phyloP scores from a whole-genome alignment of 192 early-diverging fungal genomes.

The Entrophospora sp. region DNA sequence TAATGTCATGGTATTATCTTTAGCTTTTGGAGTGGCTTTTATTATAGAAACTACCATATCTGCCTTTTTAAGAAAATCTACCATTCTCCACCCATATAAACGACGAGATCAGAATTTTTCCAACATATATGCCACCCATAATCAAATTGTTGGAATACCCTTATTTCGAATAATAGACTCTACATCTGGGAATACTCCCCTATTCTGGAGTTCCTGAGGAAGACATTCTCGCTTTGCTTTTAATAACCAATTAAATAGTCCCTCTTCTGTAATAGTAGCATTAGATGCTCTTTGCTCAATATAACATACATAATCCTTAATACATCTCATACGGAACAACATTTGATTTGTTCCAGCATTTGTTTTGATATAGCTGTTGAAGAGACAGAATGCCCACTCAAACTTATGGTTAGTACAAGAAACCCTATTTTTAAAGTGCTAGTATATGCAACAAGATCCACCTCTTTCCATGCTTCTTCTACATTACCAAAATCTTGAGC shows the following conservation, averaged over 20 bases:
- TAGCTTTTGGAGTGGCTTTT: too few species aligned
- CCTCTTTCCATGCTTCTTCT: too few species aligned
- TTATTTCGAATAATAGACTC: constrained; percentile 8
- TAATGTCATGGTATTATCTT: too few species aligned
- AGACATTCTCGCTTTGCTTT: constrained; percentile 14
- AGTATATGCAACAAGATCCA: not conserved
- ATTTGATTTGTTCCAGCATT: too few species aligned
- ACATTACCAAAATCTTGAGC: not conserved
- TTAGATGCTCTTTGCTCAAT: constrained; percentile 11
- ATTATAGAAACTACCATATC: not conserved
- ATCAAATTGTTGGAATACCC: too few species aligned
- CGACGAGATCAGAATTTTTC: too few species aligned
- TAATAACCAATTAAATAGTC: constrained; percentile 5
- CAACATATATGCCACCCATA: too few species aligned
- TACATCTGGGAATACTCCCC: constrained; percentile 1
- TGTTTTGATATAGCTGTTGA: not conserved
- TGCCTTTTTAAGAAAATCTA: not conserved
- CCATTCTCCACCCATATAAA: too few species aligned
- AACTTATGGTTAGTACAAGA: not conserved
- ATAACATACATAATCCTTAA: too few species aligned
- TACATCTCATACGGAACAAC: too few species aligned
- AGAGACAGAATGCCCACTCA: constrained; percentile 1
- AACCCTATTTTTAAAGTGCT: not conserved
- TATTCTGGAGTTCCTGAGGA: too few species aligned
- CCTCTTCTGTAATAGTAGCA: not conserved